Conservation (phyloP, 2,329 filamentous ascomycete genomes). For the Chalaropsis ovoidea region DNA sequence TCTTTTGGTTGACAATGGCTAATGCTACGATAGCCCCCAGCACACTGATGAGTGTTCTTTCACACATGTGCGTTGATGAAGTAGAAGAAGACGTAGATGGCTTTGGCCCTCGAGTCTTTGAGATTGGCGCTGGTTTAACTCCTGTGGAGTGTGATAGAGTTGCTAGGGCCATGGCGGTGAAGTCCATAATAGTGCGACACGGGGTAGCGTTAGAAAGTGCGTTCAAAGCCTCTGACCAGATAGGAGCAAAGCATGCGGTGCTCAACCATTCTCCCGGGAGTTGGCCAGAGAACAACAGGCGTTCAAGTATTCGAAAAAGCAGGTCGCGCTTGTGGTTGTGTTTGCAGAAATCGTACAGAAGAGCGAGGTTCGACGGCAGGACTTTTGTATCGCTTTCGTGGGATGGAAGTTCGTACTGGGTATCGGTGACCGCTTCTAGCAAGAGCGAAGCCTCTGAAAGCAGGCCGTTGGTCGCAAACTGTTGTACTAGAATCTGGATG, state of each 20-base stretch:
- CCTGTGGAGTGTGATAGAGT: constrained; percentile 14
- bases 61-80: constrained; percentile 16
- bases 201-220: constrained; percentile 9
- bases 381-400: constrained; percentile 12
- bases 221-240: constrained; percentile 23
- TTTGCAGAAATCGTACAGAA: constrained; percentile 23
- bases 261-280: constrained; percentile 25
- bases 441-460: constrained; percentile 29
- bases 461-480: constrained; percentile 30
- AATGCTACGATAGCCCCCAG: constrained; percentile 19
- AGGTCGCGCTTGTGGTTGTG: constrained; percentile 18
- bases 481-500: constrained; percentile 29
- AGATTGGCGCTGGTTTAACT: background rate
- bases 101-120: background rate
- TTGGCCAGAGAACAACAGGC: constrained; percentile 19
- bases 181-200: constrained; percentile 24
- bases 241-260: constrained; percentile 21
- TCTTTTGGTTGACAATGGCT: constrained; percentile 16
- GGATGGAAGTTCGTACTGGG: constrained; percentile 17
- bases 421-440: constrained; percentile 12
- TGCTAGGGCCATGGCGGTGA: constrained; percentile 21
- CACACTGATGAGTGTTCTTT: constrained; percentile 22
- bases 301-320: constrained; percentile 22
- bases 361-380: constrained; percentile 4
- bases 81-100: background rate